Base-by-base conservation (phyloP, 2,329 filamentous ascomycete genomes). In the Clarireedia sp. region DNA sequence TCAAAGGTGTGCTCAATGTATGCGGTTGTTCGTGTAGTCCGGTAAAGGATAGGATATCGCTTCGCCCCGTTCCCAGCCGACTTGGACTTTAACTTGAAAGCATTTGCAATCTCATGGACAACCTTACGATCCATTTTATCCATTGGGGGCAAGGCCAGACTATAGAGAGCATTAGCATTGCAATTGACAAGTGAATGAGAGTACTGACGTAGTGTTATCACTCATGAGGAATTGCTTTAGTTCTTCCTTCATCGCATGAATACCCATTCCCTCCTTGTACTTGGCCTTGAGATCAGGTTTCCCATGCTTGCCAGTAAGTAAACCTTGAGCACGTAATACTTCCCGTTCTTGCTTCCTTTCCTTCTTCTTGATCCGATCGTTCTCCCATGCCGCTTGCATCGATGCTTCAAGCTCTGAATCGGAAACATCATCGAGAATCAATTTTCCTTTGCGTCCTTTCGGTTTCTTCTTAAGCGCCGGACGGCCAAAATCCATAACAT, bases 401-500 rank as follows among this genome's bases (percentile, higher is more conserved):
- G 77, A 74, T 38, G 76, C 73, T 61, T 86, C 81, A 1, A 89
- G 68, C 52, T 91, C 87, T 0, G 80, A 81, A 63, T 91, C 87
- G 0, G 79, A 81, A 8, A 86, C 69, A 19, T 80, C 74, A 19
- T 80, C 74, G 14, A 76, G 70, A 4, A 75, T 73, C 46, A 78
- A 69, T 51, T 77, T 74, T 46, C 74, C 76, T 59, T 80, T 79
- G 14, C 77, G 75, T 44, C 81, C 82, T 68, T 87, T 89, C 61
- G 78, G 74, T 65, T 82, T 85, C 59, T 78, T 82, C 45, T 70
- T 79, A 5, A 90, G 69, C 52, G 83, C 89, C 1, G 85, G 83
- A 24, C 84, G 78, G 16, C 87, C 80, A 72, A 87, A 89, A 65
- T 95, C 89, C 85, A 94, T 92, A 45, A 95, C 75, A 66, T 96